Base-by-base conservation (phyloP, 768 basidiomycete genomes). In the Lentinula guzmanii region DNA sequence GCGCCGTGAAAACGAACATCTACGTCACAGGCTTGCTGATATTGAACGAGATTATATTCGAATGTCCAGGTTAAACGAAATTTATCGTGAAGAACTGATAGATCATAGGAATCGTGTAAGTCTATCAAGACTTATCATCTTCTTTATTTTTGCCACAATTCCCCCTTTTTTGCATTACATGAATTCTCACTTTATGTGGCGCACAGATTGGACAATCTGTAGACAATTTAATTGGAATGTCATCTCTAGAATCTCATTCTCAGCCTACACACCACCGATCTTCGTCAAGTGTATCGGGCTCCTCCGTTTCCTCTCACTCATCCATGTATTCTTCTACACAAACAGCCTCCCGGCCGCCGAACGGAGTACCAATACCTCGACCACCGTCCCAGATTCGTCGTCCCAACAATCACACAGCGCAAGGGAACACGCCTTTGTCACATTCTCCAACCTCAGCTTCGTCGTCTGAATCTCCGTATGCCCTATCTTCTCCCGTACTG, bases 31-130 rank as follows among this genome's bases (percentile, higher is more conserved):
- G 59, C 71, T 94, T 57, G 85, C 85, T 9, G 87, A 87, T 53
- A 89, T 86, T 5, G 92, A 94, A 73, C 73, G 88, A 63, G 89
- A 91, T 65, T 93, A 86, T 68, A 82, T 90, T 62, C 83, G 88
- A 35, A 80, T 92, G 52, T 78, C 85, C 54, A 74, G 90, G 64
- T 72, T 91, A 69, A 93, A 93, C 65, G 91, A 93, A 66, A 82
- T 91, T 4, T 94, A 93, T 68, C 79, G 90, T 34, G 91, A 92
- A 72, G 92, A 94, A 72, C 74, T 94, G 62, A 86, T 94, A 59
- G 87, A 90, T 48, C 85, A 90, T 68, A 74, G 92, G 62, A 76
- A 85, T 65, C 77, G 90, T 71, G 90, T 91, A 73, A 74, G 92
- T 81, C 8, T 43, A 52, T 41, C 52, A 61, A 28, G 18, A 63